phyloP scores from a whole-genome alignment of 176 grass and related monocot genomes.

The Saccharum officinarum region DNA sequence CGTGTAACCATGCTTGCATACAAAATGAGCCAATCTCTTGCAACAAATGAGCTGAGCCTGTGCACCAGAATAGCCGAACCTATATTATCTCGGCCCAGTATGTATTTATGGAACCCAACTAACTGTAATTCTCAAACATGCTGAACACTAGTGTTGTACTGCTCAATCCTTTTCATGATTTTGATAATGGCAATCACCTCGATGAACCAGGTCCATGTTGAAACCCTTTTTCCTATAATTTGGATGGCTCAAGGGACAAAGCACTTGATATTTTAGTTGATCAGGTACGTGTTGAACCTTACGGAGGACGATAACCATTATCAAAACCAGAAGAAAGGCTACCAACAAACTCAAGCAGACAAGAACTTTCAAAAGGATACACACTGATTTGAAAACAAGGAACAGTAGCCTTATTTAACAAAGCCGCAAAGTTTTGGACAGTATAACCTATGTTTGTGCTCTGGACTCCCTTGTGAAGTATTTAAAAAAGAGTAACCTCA shows the following conservation, averaged over 20 bases:
- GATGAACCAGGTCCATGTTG: neutral
- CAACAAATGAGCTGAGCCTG: neutral
- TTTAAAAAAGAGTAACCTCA: neutral
- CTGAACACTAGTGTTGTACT: neutral
- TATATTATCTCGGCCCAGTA: neutral
- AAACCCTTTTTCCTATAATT: neutral
- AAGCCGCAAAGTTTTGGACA: neutral
- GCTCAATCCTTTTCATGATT: neutral
- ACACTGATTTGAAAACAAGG: neutral
- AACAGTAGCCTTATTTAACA: neutral
- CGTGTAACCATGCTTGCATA: too few species aligned
- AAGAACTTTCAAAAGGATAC: neutral
- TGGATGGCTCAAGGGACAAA: neutral
- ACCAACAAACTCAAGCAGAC: neutral
- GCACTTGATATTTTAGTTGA: neutral
- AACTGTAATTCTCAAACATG: neutral
- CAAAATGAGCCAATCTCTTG: neutral
- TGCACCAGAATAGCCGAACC: neutral
- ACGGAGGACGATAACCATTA: neutral
- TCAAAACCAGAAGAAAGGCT: constrained; percentile 1
- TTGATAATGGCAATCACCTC: neutral
- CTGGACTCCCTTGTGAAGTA: neutral
- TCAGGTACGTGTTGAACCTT: neutral
- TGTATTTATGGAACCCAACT: neutral
- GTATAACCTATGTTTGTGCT: neutral